Conservation (phyloP, 108 stramenopile species). For the Skeletonema menzelii region DNA sequence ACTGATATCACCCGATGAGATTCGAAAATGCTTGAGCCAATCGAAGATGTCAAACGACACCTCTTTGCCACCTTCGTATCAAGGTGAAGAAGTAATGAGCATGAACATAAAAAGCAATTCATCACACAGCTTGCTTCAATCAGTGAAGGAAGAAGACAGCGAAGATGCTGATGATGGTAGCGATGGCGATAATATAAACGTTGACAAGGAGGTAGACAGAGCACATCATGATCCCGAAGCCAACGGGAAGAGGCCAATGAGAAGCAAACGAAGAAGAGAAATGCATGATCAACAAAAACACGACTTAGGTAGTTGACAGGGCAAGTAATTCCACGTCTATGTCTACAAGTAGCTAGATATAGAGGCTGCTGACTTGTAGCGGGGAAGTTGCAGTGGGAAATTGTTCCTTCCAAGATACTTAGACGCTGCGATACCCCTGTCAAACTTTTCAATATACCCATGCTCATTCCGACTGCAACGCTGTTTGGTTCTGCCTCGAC, state of each 20-base stretch:
- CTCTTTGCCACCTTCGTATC: background rate
- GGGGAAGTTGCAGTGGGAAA: too few relatives aligned
- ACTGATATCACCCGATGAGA: slow-evolving; percentile 8
- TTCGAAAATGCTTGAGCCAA: background rate
- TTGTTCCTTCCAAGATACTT: too few relatives aligned
- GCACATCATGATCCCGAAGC: background rate
- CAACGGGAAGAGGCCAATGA: background rate
- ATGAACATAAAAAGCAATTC: background rate
- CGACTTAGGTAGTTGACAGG: background rate
- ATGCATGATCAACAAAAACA: background rate
- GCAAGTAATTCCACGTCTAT: background rate
- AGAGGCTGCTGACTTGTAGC: too few relatives aligned
- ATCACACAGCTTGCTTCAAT: slow-evolving; percentile 3
- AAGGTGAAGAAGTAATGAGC: background rate
- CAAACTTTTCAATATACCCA: too few relatives aligned
- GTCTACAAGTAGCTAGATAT: too few relatives aligned
- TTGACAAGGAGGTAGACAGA: background rate
- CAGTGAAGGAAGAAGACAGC: slow-evolving; percentile 10
- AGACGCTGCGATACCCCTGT: too few relatives aligned
- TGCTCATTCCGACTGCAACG: too few relatives aligned
- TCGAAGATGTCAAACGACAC: background rate
- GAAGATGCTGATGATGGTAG: slow-evolving; percentile 7
- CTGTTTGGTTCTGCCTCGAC: too few relatives aligned
- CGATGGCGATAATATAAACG: background rate
- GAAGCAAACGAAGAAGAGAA: background rate